Evolutionary conservation across 495 filamentous ascomycete genomes (phyloP), one percentile per base, ranked within the genome.

Genomic region (Aspergillus mulundensis): DNA sequence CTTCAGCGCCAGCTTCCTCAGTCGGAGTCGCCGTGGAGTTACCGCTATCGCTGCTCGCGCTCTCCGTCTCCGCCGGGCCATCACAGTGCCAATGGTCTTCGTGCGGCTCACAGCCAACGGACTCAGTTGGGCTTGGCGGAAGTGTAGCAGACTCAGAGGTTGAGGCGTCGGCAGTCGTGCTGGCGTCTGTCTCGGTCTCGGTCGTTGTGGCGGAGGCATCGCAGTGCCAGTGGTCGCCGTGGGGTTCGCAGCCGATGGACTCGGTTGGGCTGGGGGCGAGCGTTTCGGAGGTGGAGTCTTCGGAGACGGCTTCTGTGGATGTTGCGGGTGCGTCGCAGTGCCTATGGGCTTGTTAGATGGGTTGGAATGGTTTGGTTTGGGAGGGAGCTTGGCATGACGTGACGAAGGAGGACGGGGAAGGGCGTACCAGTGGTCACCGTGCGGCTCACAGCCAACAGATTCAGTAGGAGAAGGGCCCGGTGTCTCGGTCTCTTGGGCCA

Each of bases 81-180:
- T 68, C 65, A 15, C 65, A 66, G 54, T 65, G 62, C 62, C 67
- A 70, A 30, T 68, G 65, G 45, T 70, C 67, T 19, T 57, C 61
- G 41, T 70, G 67, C 2, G 63, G 61, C 34, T 64, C 61, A 15
- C 67, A 70, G 23, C 65, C 67, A 2, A 61, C 43, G 16, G 63
- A 66, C 44, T 66, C 63, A 1, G 63, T 68, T 7, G 65, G 65
- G 32, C 60, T 66, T 3, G 67, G 59, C 49, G 5, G 57, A 53
- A 21, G 58, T 61, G 34, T 24, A 50, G 28, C 51, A 53, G n/a
- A n/a, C n/a, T n/a, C n/a, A n/a, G n/a, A 32, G 42, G 18, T 21
- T 36, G 32, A 36, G 4, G n/a, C 18, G 18, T 50, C 53, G 0
- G 52, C 24, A 11, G 36, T 40, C 12, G n/a, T n/a, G n/a, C 32